A percentile compares a stretch with the other conserved stretches of the same genome.
phyloP scores from a whole-genome alignment of 805 yeast genomes.

The Blastobotrys chiropterorum region DNA sequence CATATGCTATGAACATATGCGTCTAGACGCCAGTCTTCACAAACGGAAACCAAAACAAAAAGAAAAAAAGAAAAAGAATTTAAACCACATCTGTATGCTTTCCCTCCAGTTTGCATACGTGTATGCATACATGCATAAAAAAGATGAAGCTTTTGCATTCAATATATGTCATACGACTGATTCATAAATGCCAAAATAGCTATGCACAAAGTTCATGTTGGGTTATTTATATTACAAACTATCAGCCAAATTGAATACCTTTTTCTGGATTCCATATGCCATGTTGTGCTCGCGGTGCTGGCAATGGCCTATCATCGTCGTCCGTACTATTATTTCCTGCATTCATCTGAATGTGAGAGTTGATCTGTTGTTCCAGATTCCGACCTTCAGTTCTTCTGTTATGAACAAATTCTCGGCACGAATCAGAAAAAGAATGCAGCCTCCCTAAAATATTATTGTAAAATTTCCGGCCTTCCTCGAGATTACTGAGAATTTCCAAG shows the following conservation, averaged over 20 bases:
- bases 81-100: too few species aligned
- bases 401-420: constrained; percentile 47
- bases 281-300: neutral
- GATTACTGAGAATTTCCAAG: constrained; percentile 50
- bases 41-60: too few species aligned
- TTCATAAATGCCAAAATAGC: too few species aligned
- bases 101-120: too few species aligned
- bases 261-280: constrained; percentile 1
- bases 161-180: too few species aligned
- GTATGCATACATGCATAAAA: too few species aligned
- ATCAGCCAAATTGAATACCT: neutral
- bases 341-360: neutral
- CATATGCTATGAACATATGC: too few species aligned
- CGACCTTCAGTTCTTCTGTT: constrained; percentile 48
- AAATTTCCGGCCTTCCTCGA: constrained; percentile 64
- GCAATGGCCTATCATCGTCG: neutral
- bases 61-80: too few species aligned
- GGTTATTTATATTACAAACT: too few species aligned
- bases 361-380: constrained; percentile 35
- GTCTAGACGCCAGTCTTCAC: too few species aligned
- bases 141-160: too few species aligned
- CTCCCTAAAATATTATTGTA: constrained; percentile 55
- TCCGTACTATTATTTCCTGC: neutral
- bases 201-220: too few species aligned
- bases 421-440: constrained; percentile 39